These are phyloP conservation scores for Penicillium brasilianum DNA, from an alignment of 2,329 filamentous ascomycete genomes.

Conservation along the genomic window DNA sequence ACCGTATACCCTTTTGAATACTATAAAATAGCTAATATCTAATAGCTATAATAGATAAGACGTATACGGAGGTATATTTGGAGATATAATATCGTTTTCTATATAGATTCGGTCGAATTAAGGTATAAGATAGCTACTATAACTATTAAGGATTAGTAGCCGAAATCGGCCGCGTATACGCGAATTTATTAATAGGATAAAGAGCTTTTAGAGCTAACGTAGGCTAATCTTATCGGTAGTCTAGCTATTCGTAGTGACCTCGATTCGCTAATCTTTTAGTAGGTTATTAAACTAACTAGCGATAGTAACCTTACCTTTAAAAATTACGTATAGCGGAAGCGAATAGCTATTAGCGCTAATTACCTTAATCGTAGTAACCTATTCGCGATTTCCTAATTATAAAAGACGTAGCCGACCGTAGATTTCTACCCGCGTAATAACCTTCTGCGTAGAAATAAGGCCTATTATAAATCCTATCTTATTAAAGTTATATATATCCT, in stretches of 20 bases:
- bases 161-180: background rate
- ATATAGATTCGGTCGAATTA: conserved; percentile 12
- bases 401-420: background rate
- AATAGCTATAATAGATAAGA: conserved; percentile 12
- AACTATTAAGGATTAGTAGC: conserved; percentile 3
- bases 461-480: conserved; percentile 14
- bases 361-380: background rate
- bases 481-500: conserved; percentile 24
- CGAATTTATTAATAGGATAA: conserved; percentile 9
- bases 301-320: conserved; percentile 4
- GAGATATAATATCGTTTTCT: conserved; percentile 17
- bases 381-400: background rate
- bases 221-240: conserved; percentile 15
- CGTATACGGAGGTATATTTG: conserved; percentile 10
- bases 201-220: conserved; percentile 10
- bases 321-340: conserved; percentile 11
- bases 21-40: background rate
- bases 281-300: conserved; percentile 9
- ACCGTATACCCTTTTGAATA: conserved; percentile 6
- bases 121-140: conserved; percentile 7
- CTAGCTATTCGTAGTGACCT: conserved; percentile 13
- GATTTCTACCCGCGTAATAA: conserved; percentile 15
- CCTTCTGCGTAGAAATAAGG: conserved; percentile 6
- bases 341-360: conserved; percentile 6
- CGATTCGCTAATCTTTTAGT: conserved; percentile 8